Percentiles rank a stretch among this genome's conserved stretches.
Conservation (phyloP, 2,329 filamentous ascomycete species). For the Mollisia scopiformis region DNA sequence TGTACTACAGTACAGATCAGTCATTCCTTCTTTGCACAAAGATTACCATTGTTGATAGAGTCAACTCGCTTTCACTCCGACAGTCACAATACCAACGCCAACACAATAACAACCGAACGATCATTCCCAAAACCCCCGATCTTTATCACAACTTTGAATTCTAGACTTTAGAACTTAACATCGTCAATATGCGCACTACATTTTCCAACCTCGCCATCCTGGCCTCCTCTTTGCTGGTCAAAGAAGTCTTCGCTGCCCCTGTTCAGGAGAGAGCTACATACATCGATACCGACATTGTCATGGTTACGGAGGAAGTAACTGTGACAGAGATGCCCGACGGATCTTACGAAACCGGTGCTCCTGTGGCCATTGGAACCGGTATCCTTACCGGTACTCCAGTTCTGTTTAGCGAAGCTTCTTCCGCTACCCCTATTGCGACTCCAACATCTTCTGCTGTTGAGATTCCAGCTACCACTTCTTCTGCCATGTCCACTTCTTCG, state of each 20-base stretch:
- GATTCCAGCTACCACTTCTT: constrained; percentile 5
- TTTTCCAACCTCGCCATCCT: constrained; percentile 32
- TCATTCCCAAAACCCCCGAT: not conserved
- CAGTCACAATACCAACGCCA: constrained; percentile 1
- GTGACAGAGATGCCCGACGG: constrained; percentile 29
- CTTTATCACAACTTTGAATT: not conserved
- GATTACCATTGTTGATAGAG: constrained; percentile 17
- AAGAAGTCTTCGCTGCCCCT: constrained; percentile 28
- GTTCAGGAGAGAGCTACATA: constrained; percentile 26
- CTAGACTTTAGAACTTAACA: constrained; percentile 1
- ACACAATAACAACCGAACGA: not conserved
- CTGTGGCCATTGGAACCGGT: constrained; percentile 23
- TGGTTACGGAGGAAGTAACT: constrained; percentile 29
- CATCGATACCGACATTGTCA: constrained; percentile 24
- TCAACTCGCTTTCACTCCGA: constrained; percentile 11
- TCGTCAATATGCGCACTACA: constrained; percentile 30
- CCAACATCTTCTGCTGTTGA: constrained; percentile 3
- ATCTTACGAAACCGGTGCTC: constrained; percentile 21
- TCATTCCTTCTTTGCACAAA: not conserved
- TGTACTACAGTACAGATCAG: constrained; percentile 11
- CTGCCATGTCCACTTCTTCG: constrained; percentile 1
- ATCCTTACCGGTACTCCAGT: constrained; percentile 21
- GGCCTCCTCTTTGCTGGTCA: constrained; percentile 36
- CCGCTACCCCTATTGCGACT: constrained; percentile 5
- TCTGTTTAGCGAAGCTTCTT: constrained; percentile 12